These are phyloP conservation scores for Noccaea bulbosa DNA, from an alignment of 345 rosid genomes.

Conservation along the genomic window DNA sequence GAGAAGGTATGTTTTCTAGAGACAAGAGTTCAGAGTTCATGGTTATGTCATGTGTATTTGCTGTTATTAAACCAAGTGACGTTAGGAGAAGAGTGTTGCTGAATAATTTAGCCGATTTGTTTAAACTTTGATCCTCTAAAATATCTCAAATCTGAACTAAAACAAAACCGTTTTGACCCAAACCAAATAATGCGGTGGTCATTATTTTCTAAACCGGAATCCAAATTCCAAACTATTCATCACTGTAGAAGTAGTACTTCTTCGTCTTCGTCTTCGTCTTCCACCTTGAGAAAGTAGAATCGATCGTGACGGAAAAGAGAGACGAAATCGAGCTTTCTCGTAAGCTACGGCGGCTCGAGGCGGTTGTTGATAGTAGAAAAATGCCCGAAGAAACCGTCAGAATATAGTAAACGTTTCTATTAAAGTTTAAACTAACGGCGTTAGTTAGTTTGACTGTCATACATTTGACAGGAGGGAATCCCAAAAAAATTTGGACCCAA, in stretches of 20 bases:
- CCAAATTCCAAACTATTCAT: neutral
- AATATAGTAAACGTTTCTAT: neutral
- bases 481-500: constrained; percentile 18
- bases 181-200: neutral
- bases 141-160: neutral
- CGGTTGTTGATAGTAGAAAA: too few relatives aligned
- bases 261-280: too few relatives aligned
- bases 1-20: constrained; percentile 1
- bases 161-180: neutral
- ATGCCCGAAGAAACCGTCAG: too few relatives aligned
- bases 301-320: too few relatives aligned
- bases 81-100: neutral
- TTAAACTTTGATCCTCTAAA: neutral
- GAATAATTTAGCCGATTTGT: neutral
- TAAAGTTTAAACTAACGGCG: constrained; percentile 30
- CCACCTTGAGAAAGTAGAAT: too few relatives aligned
- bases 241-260: too few relatives aligned
- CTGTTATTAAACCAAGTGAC: constrained; percentile 1
- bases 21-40: constrained; percentile 22
- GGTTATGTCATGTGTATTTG: constrained; percentile 9
- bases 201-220: neutral
- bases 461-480: constrained; percentile 28
- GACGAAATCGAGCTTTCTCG: too few relatives aligned
- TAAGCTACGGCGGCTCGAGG: too few relatives aligned
- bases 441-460: constrained; percentile 23